Evolutionary conservation across 1,284 basidiomycete species (phyloP).

Genomic region (Melampsora larici-populina): DNA sequence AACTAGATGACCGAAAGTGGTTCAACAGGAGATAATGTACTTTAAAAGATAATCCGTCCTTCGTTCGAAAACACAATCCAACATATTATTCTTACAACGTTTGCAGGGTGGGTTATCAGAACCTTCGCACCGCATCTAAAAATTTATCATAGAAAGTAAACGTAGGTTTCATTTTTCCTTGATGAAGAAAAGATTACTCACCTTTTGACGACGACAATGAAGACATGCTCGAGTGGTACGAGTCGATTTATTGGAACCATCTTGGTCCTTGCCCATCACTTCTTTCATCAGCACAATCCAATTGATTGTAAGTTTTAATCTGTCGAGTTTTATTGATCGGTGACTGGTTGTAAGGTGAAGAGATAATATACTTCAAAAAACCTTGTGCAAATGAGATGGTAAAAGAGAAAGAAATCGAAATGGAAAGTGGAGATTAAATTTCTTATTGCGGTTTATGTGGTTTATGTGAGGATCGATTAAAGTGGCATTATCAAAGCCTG

Average conservation of each 20-base stretch:
- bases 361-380: too few species aligned
- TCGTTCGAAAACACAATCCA: slow-evolving; percentile 2
- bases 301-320: background rate
- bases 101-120: slow-evolving; percentile 2
- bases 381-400: too few species aligned
- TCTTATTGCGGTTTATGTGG: too few species aligned
- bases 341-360: too few species aligned
- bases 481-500: too few species aligned
- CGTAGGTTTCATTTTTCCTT: background rate
- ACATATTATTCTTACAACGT: background rate
- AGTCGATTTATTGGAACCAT: background rate
- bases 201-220: slow-evolving; percentile 14
- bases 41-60: slow-evolving; percentile 11
- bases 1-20: background rate
- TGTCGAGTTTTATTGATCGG: background rate
- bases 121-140: slow-evolving; percentile 8
- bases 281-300: background rate
- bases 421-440: too few species aligned
- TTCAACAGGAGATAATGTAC: background rate
- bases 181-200: background rate
- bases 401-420: too few species aligned
- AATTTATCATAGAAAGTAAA: background rate
- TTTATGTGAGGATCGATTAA: too few species aligned
- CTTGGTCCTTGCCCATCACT: background rate
- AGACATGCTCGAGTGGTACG: slow-evolving; percentile 3